Evolutionary conservation across 371 early-diverging fungal genomes (phyloP), one percentile per base, ranked within the genome.

Genomic region (Synchytrium microbalum): DNA sequence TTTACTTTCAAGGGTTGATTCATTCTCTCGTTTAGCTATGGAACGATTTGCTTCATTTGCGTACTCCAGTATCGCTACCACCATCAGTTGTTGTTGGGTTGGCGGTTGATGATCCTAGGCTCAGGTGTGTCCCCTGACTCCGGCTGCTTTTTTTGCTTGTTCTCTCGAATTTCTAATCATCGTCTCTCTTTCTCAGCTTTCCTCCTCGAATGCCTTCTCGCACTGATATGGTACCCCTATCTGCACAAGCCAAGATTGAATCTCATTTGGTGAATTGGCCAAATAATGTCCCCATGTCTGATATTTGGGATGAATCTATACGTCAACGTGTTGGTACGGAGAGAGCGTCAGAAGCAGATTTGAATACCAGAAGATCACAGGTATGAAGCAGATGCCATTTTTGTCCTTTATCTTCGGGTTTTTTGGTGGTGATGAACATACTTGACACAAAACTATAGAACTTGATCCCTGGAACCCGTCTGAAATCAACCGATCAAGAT

Each of bases 391-490:
- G 10, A 38, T 10, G 46, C 19, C 5, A 38, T 38, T 38, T 38
- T 19, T 5, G 19, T 38, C 46, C n/a, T n/a, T n/a, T n/a, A n/a
- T n/a, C n/a, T n/a, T n/a, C n/a, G n/a, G n/a, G n/a, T n/a, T n/a
- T n/a, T n/a, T n/a, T n/a, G n/a, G n/a, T n/a, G n/a, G n/a, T n/a
- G n/a, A n/a, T 38, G 46, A 38, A 38, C 46, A 10, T 19, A 38
- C 46, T 10, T 19, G 46, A n/a, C n/a, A n/a, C 19, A 5, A 13
- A 51, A 27, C 3, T 27, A 19, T 25, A 75, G 69, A 67, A 72
- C 25, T 77, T 91, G 3, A 61, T 90, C 3, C 92, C 92, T 0
- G 91, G 92, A n/a, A 78, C 86, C 0, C 82, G 81, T 54, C 72
- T 94, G 3, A 31, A 38, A 16, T 78, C 0, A 72, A 66, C 0